Evolutionary conservation across 495 filamentous ascomycete species (phyloP).

Genomic region (Jackrogersella minutella): DNA sequence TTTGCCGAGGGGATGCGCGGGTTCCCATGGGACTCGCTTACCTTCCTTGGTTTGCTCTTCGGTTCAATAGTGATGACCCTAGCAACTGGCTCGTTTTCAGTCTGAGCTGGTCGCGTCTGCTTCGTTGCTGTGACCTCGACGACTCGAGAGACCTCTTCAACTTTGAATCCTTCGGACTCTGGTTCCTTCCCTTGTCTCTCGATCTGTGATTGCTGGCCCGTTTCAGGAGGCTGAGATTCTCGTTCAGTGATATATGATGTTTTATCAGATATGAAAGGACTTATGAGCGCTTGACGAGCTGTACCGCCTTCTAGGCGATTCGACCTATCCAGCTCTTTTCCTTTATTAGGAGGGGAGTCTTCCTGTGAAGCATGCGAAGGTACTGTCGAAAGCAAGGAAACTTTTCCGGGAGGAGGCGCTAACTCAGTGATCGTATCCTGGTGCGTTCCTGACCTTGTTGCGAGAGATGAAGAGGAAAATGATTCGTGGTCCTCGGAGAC

Average conservation of each 20-base stretch:
- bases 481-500: constrained; percentile 45
- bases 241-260: background rate
- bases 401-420: constrained; percentile 25
- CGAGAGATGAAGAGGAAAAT: constrained; percentile 30
- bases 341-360: constrained; percentile 11
- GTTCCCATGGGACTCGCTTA: background rate
- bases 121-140: constrained; percentile 10
- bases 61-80: background rate
- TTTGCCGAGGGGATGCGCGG: constrained; percentile 11
- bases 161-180: background rate
- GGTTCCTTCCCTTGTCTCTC: background rate
- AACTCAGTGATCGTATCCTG: constrained; percentile 18
- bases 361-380: constrained; percentile 26
- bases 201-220: background rate
- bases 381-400: constrained; percentile 23
- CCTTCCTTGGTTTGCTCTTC: background rate
- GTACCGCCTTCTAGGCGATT: background rate
- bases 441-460: background rate
- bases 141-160: background rate
- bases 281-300: constrained; percentile 3
- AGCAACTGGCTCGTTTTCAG: background rate
- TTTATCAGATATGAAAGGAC: constrained; percentile 13
- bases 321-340: constrained; percentile 14
- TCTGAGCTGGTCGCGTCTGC: background rate
- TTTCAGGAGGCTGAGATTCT: background rate